phyloP scores from a whole-genome alignment of 768 basidiomycete genomes.

The Symmetrospora coprosmae region DNA sequence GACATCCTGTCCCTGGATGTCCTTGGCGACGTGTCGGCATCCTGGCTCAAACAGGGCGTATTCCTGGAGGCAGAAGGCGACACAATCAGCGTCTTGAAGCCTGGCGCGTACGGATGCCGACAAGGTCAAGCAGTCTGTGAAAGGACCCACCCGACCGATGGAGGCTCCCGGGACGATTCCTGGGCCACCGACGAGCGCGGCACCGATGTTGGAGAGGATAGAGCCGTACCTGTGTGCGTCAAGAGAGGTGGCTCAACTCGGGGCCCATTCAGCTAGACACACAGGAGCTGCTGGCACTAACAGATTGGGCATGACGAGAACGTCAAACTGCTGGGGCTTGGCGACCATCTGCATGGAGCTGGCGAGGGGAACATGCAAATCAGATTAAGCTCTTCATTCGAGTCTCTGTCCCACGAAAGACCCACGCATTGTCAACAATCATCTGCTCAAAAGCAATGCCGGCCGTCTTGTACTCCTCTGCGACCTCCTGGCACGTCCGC shows the following conservation, averaged over 20 bases:
- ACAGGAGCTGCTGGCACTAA: conserved; percentile 19
- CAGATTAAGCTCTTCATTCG: background rate
- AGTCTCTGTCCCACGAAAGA: conserved; percentile 30
- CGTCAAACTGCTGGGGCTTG: conserved; percentile 88
- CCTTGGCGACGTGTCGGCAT: conserved; percentile 50
- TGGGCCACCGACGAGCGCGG: conserved; percentile 93
- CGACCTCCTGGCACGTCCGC: conserved; percentile 89
- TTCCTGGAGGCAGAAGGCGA: conserved; percentile 40
- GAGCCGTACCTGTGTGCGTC: conserved; percentile 56
- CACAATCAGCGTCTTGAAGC: conserved; percentile 36
- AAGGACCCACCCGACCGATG: conserved; percentile 60
- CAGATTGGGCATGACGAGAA: conserved; percentile 97
- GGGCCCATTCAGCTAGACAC: background rate
- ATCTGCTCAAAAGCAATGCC: conserved; percentile 92
- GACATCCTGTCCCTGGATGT: conserved; percentile 38
- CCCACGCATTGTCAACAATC: conserved; percentile 96
- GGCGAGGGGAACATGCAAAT: background rate
- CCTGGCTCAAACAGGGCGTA: conserved; percentile 98
- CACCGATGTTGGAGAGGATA: conserved; percentile 95
- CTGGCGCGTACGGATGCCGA: background rate
- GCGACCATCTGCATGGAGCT: conserved; percentile 94
- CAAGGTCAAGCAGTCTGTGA: background rate
- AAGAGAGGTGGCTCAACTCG: background rate
- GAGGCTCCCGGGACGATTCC: conserved; percentile 97
- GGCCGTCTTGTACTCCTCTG: conserved; percentile 84